Conservation (phyloP, 768 basidiomycete genomes). For the Dictyophora rubrovolvata region DNA sequence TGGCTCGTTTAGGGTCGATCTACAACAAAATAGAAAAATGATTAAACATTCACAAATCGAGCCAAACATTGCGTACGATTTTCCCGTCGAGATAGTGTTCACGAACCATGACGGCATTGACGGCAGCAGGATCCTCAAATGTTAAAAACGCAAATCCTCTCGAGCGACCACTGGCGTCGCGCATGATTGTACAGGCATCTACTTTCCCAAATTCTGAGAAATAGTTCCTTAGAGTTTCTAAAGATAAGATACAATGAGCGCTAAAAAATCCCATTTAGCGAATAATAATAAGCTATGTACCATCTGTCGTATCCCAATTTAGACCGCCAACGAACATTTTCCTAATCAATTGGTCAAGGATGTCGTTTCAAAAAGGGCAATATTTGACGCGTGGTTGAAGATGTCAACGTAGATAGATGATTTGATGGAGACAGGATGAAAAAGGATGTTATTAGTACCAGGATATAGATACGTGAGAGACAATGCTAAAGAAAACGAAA, state of each 20-base stretch:
- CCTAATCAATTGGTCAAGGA: conserved; percentile 40
- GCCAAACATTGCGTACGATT: conserved; percentile 54
- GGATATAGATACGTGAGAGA: conserved; percentile 56
- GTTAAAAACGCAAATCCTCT: conserved; percentile 97
- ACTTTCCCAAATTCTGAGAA: conserved; percentile 95
- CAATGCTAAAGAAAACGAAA: conserved; percentile 46
- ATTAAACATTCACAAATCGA: neutral
- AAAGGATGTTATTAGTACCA: conserved; percentile 73
- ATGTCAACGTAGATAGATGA: conserved; percentile 19
- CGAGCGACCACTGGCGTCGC: conserved; percentile 88
- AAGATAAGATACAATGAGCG: conserved; percentile 26
- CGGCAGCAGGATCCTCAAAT: conserved; percentile 85
- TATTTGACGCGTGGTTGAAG: conserved; percentile 16
- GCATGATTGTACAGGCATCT: conserved; percentile 98
- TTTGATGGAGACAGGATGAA: conserved; percentile 24
- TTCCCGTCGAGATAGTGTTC: conserved; percentile 96
- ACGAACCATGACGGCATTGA: conserved; percentile 91
- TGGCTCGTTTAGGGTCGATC: conserved; percentile 99
- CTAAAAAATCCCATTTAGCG: conserved; percentile 14
- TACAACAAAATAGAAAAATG: conserved; percentile 24
- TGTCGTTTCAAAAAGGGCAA: conserved; percentile 17
- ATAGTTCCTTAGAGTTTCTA: conserved; percentile 74
- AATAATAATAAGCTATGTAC: conserved; percentile 37
- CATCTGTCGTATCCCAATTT: conserved; percentile 99
- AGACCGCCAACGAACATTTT: conserved; percentile 99